phyloP scores from a whole-genome alignment of 345 rosid species.

The Stellera chamaejasme region DNA sequence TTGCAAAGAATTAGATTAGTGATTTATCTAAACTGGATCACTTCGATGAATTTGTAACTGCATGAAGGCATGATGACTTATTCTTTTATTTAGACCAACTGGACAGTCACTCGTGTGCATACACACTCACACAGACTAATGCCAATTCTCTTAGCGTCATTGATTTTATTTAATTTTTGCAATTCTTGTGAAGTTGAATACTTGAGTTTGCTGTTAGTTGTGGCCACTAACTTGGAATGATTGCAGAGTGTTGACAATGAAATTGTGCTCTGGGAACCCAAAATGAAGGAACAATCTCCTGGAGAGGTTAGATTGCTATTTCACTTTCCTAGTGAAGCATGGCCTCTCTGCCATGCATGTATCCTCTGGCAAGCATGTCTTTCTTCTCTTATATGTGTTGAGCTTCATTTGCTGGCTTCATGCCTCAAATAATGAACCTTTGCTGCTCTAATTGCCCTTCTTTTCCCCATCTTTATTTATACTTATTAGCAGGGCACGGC shows the following conservation, averaged over 20 bases:
- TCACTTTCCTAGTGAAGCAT: neutral
- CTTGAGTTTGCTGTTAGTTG: neutral
- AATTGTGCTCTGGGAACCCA: constrained; percentile 91
- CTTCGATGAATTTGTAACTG: neutral
- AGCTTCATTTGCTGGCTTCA: neutral
- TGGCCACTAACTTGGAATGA: constrained; percentile 8
- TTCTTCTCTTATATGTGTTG: constrained; percentile 1
- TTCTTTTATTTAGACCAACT: no score
- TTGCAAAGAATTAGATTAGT: no score
- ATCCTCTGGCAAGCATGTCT: neutral
- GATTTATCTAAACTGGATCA: neutral
- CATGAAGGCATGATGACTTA: no score
- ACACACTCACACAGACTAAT: no score
- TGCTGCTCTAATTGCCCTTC: neutral
- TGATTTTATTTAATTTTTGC: neutral
- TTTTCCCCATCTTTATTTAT: neutral
- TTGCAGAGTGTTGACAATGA: constrained; percentile 97
- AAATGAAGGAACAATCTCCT: constrained; percentile 92
- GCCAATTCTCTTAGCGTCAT: neutral
- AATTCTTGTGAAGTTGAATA: neutral
- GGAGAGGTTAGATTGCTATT: constrained; percentile 63
- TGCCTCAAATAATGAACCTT: neutral
- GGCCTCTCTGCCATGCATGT: neutral
- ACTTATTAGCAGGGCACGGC: constrained; percentile 52
- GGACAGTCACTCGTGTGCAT: no score